phyloP scores from a whole-genome alignment of 2,329 filamentous ascomycete genomes.

The Fusarium austroafricanum region DNA sequence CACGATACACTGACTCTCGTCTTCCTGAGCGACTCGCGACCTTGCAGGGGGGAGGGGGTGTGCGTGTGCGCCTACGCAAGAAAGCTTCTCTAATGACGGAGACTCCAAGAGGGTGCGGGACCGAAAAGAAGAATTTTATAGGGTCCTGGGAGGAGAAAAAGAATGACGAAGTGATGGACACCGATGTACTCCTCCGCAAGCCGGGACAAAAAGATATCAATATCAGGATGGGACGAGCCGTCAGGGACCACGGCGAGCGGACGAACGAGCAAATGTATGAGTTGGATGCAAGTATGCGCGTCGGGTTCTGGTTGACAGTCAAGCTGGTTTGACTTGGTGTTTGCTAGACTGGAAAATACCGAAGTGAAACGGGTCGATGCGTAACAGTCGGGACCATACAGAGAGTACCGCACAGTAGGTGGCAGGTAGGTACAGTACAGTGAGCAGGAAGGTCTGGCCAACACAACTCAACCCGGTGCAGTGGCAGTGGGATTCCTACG shows the following conservation, averaged over 20 bases:
- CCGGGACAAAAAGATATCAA: conserved; percentile 26
- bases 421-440: background rate
- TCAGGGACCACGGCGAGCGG: conserved; percentile 6
- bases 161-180: conserved; percentile 48
- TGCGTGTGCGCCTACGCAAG: conserved; percentile 30
- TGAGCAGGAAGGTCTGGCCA: conserved; percentile 25
- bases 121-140: conserved; percentile 49
- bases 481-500: conserved; percentile 46
- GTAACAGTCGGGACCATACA: conserved; percentile 17
- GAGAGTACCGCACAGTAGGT: background rate
- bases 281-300: conserved; percentile 12
- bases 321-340: conserved; percentile 19
- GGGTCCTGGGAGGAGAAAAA: conserved; percentile 41
- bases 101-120: conserved; percentile 44
- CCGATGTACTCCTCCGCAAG: conserved; percentile 44
- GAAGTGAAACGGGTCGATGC: conserved; percentile 31
- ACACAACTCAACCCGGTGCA: conserved; percentile 37
- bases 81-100: conserved; percentile 45
- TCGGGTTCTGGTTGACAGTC: conserved; percentile 29
- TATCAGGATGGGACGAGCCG: conserved; percentile 37
- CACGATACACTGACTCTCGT: conserved; percentile 47
- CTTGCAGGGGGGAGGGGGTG: conserved; percentile 34
- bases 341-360: conserved; percentile 37
- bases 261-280: conserved; percentile 5
- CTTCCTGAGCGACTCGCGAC: conserved; percentile 44